Evolutionary conservation across 2,329 filamentous ascomycete species (phyloP).

Genomic region (Didymella exigua): DNA sequence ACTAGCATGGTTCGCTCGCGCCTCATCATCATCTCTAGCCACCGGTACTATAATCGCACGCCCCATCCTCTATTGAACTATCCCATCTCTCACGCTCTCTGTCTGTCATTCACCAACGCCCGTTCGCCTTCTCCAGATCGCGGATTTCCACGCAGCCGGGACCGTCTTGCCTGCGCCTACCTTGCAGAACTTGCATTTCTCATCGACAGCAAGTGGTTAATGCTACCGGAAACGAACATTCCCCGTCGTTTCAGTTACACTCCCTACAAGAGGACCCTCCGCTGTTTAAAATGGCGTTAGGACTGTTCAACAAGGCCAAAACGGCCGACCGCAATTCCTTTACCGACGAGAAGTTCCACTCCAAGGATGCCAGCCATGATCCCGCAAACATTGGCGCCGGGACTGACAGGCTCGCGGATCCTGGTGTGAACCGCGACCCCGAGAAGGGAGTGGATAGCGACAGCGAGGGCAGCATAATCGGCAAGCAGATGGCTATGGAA

Average conservation of each 20-base stretch:
- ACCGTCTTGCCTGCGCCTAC: not conserved
- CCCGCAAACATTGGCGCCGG: conserved; percentile 34
- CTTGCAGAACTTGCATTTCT: not conserved
- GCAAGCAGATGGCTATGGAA: conserved; percentile 77
- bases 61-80: conserved; percentile 15
- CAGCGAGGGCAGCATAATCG: conserved; percentile 53
- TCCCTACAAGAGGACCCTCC: conserved; percentile 52
- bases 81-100: conserved; percentile 1
- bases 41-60: conserved; percentile 3
- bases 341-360: conserved; percentile 22
- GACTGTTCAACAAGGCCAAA: conserved; percentile 34
- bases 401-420: conserved; percentile 49
- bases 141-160: conserved; percentile 4
- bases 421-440: conserved; percentile 31
- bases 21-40: conserved; percentile 20
- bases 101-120: not conserved
- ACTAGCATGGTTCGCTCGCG: conserved; percentile 17
- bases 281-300: conserved; percentile 60
- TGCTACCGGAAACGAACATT: conserved; percentile 43
- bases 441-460: conserved; percentile 40
- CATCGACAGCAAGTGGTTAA: conserved; percentile 40
- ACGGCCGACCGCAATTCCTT: conserved; percentile 21
- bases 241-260: conserved; percentile 48
- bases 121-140: not conserved
- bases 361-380: conserved; percentile 33